Evolutionary conservation across 352 stramenopile species (phyloP), one percentile per base, ranked within the genome.

Genomic region (Phytophthora quininea): DNA sequence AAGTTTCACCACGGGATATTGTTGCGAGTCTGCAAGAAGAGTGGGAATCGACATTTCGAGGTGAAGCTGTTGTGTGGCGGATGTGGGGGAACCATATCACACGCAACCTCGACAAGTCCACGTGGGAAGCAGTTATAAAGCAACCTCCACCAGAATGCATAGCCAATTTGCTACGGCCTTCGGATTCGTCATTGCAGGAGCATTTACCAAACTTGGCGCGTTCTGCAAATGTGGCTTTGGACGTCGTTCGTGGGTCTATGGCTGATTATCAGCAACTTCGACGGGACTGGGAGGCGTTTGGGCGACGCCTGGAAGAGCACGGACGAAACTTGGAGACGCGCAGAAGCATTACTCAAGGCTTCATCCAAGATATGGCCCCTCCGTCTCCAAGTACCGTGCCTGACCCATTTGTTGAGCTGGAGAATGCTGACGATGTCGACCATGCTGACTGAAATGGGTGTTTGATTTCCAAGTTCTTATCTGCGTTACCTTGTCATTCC

Each of bases 341-440:
- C 8, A 43, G 12, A 12, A 12, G 8, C 12, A 12, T 43, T 1
- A 43, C 1, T 43, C 8, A 43, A 12, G 37, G 37, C 37, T 43
- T 43, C 12, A 43, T 43, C 7, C 37, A 43, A 14, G 37, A 1
- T 14, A 43, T 43, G 8, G 12, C 37, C 12, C 37, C 37, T 43
- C 37, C 37, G 12, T 7, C 37, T 43, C 37, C 12, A 14, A 7
- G 12, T 12, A 43, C 7, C 7, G 37, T 43, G 37, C 7, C 12
- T 14, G 8, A 1, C 37, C 12, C 37, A 43, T 12, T 43, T 43
- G 8, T 43, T 43, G 8, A 14, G 7, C 37, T 43, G 8, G 37
- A 43, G 37, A 43, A 43, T 43, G 37, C 57, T 0, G 47, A 62
- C n/a, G 61, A 69, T 38, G 3, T 60, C 12, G 52, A 69, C 2